These are phyloP conservation scores for Oidiodendron maius DNA, from an alignment of 495 filamentous ascomycete genomes.

Conservation along the genomic window DNA sequence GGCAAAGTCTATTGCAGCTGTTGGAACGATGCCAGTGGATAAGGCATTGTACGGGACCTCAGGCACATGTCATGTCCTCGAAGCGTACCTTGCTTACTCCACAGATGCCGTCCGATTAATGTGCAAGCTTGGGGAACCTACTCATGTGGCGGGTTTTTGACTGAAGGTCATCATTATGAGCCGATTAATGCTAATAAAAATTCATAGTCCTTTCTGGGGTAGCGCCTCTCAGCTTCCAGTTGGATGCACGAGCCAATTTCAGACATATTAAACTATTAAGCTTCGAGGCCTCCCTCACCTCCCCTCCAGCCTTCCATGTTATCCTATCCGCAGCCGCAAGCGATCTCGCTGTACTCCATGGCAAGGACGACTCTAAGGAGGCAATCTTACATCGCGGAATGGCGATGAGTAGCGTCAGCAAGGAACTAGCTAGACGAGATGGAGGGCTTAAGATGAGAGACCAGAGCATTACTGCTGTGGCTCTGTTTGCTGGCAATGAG, in stretches of 20 bases:
- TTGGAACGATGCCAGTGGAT: too few relatives aligned
- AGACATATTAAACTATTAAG: slow-evolving; percentile 3
- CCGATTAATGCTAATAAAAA: too few relatives aligned
- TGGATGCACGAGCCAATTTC: slow-evolving; percentile 1
- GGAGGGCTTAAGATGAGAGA: neutral
- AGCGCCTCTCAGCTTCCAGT: neutral
- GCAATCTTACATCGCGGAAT: slow-evolving; percentile 1
- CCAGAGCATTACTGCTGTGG: slow-evolving; percentile 2
- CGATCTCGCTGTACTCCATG: slow-evolving; percentile 2
- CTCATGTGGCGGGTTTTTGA: neutral
- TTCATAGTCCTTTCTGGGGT: slow-evolving; percentile 7
- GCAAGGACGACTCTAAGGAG: slow-evolving; percentile 1
- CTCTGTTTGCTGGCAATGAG: slow-evolving; percentile 6
- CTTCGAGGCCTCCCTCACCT: slow-evolving; percentile 4
- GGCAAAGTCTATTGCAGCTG: too few relatives aligned
- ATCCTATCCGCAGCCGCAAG: slow-evolving; percentile 1
- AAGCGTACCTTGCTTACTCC: too few relatives aligned
- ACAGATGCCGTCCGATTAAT: too few relatives aligned
- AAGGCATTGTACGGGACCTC: too few relatives aligned
- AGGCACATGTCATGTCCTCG: too few relatives aligned
- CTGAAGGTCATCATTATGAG: neutral
- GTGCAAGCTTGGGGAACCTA: too few relatives aligned
- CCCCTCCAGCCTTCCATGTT: slow-evolving; percentile 7
- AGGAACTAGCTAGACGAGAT: neutral
- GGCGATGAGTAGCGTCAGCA: slow-evolving; percentile 4